Percentiles rank a stretch among this genome's conserved stretches.
Evolutionary conservation across 1,284 basidiomycete genomes (phyloP).

Genomic region (Hemileia vastatrix): DNA sequence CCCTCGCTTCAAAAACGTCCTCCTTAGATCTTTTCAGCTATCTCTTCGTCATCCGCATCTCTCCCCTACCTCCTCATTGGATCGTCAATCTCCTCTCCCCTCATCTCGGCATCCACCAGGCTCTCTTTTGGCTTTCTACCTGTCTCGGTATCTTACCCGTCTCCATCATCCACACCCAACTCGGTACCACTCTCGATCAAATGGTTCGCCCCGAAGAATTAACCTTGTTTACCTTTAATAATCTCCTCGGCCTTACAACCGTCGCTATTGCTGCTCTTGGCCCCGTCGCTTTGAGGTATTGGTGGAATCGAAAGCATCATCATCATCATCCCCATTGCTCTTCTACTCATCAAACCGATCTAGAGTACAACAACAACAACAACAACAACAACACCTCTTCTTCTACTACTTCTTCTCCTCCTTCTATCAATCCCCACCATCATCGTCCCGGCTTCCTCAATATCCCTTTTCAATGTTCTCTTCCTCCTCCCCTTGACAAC

Average conservation of each 20-base stretch:
- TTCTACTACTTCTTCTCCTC: too few relatives aligned
- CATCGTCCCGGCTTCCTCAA: too few relatives aligned
- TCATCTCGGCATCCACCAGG: slow-evolving; percentile 75
- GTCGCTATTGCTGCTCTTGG: slow-evolving; percentile 6
- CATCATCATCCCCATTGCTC: too few relatives aligned
- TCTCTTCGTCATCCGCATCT: slow-evolving; percentile 55
- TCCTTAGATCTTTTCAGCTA: slow-evolving; percentile 4
- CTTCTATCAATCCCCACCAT: too few relatives aligned
- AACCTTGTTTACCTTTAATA: slow-evolving; percentile 12
- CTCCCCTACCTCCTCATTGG: slow-evolving; percentile 88
- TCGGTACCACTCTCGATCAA: slow-evolving; percentile 64
- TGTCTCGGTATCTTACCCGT: slow-evolving; percentile 86
- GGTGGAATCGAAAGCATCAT: too few relatives aligned
- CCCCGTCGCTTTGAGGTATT: slow-evolving; percentile 13
- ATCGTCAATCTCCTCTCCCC: slow-evolving; percentile 87
- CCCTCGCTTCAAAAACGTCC: slow-evolving; percentile 7
- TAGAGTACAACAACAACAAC: too few relatives aligned
- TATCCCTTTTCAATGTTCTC: too few relatives aligned
- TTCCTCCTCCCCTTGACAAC: too few relatives aligned
- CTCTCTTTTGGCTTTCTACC: slow-evolving; percentile 81
- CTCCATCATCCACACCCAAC: slow-evolving; percentile 86
- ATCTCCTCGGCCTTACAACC: slow-evolving; percentile 2
- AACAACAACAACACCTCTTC: too few relatives aligned
- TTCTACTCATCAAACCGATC: too few relatives aligned
- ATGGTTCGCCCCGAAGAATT: slow-evolving; percentile 20